A percentile compares a stretch with the other conserved stretches of the same genome.
Conservation (phyloP, 202 grass and related monocot species). For the Thinopyrum obtusiflorum region DNA sequence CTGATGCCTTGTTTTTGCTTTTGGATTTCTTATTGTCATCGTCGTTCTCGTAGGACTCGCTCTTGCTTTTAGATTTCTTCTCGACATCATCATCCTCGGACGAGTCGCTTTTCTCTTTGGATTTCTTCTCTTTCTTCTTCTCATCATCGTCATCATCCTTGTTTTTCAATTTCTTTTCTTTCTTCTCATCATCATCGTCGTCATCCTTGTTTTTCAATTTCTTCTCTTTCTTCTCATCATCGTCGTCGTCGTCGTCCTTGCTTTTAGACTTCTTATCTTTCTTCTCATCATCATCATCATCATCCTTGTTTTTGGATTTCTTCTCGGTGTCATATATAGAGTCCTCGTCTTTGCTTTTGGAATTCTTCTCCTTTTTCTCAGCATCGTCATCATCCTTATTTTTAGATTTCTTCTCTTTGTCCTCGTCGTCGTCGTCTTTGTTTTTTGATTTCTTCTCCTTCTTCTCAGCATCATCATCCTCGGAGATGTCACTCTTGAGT, state of each 20-base stretch:
- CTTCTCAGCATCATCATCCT: neutral
- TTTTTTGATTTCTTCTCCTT: neutral
- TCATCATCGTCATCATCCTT: neutral
- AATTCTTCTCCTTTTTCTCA: neutral
- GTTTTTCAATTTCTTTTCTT: neutral
- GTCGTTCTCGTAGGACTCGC: neutral
- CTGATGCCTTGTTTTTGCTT: neutral
- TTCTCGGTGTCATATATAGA: neutral
- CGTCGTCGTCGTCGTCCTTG: neutral
- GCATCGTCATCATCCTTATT: neutral
- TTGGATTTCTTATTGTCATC: neutral
- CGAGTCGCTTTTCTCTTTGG: neutral
- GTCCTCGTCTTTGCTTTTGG: neutral
- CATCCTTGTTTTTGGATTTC: neutral
- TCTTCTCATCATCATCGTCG: neutral
- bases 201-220: neutral
- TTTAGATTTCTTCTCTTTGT: neutral
- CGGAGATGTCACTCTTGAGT: neutral
- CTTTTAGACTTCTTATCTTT: neutral
- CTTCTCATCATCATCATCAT: neutral
- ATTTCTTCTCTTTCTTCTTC: neutral
- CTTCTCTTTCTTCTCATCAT: neutral
- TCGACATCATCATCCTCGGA: neutral
- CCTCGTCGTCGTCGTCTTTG: neutral
- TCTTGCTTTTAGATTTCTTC: neutral